phyloP scores from a whole-genome alignment of 257 asterid genomes.

The Rauvolfia tetraphylla region DNA sequence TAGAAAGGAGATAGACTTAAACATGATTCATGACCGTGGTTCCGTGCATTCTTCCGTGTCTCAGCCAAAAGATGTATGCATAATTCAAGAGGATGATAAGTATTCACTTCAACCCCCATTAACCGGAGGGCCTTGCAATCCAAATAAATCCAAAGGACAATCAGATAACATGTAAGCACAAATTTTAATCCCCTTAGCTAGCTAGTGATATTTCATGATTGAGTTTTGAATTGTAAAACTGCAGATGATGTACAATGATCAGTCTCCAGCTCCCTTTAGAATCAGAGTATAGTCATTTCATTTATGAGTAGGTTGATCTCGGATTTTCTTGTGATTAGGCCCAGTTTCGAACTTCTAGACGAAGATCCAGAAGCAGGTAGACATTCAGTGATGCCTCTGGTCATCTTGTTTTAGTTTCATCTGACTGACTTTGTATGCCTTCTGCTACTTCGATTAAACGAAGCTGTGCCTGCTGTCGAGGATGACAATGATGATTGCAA shows the following conservation, averaged over 20 bases:
- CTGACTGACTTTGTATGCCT: constrained; percentile 20
- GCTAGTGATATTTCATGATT: not conserved
- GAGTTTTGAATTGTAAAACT: not conserved
- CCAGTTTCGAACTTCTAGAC: constrained; percentile 78
- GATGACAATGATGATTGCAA: constrained; percentile 71
- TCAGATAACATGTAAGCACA: constrained; percentile 52
- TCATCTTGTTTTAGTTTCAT: constrained; percentile 20
- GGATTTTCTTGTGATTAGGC: constrained; percentile 51
- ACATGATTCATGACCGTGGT: constrained; percentile 29
- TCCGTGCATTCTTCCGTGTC: constrained; percentile 38
- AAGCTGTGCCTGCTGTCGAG: constrained; percentile 41
- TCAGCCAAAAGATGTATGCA: constrained; percentile 37
- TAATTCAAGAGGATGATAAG: constrained; percentile 32
- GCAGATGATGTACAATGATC: not conserved
- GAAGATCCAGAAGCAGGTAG: constrained; percentile 72
- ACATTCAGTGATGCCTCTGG: constrained; percentile 15
- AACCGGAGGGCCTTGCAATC: constrained; percentile 24
- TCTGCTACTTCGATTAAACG: constrained; percentile 17
- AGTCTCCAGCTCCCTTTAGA: not conserved
- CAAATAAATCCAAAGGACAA: constrained; percentile 35
- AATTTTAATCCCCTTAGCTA: constrained; percentile 7
- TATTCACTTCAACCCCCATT: constrained; percentile 35
- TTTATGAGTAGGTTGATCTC: constrained; percentile 12
- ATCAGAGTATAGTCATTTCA: not conserved
- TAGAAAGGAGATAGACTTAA: constrained; percentile 42